Base-by-base conservation (phyloP, 1,139 yeast species). In the Debaryomyces sp. region DNA sequence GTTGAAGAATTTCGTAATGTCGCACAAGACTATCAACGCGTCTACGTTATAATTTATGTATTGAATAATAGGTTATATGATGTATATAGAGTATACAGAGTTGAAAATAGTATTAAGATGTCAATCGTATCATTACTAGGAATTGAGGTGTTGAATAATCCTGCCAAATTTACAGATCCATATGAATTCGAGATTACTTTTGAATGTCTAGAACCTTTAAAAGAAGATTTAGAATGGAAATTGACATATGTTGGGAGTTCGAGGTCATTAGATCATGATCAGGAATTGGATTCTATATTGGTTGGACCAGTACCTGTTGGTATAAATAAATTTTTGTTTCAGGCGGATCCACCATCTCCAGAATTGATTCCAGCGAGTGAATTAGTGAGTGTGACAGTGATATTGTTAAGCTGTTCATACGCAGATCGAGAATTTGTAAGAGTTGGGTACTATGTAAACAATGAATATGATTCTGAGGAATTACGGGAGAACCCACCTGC, bases 271-370 rank as follows among this genome's bases (percentile, higher is more conserved):
- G 97, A 94, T 58, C 97, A 94, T 60, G 99, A 94, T 67, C 99
- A 95, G 69, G 98, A 92, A 64, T 75, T 94, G 49, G 99, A 94
- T 63, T 90, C 97, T 2, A 85, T 95, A 41, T 74, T 95, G 23
- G 99, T 94, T 4, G 99, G 99, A 0, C 99, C 99, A 0, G 96
- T 94, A 4, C 99, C 99, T 0, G 96, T 94, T 4, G 99, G 99
- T 1, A 85, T 94, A 46, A 94, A 94, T 64, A 92, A 94, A 68
- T 95, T 94, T 60, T 78, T 92, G 15, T 89, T 94, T 65, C 84
- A 89, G 30, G 98, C 99, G 0, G 98, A 94, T 61, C 96, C 99
- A 0, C 99, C 99, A 1, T 85, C 94, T 2, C 96, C 97, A 0
- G 98, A 94, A 57, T 72, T 92, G 55, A 94, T 94, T 56, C 99